These are phyloP conservation scores for Aegilops bicornis DNA, from an alignment of 176 grass and related monocot genomes.

Conservation along the genomic window DNA sequence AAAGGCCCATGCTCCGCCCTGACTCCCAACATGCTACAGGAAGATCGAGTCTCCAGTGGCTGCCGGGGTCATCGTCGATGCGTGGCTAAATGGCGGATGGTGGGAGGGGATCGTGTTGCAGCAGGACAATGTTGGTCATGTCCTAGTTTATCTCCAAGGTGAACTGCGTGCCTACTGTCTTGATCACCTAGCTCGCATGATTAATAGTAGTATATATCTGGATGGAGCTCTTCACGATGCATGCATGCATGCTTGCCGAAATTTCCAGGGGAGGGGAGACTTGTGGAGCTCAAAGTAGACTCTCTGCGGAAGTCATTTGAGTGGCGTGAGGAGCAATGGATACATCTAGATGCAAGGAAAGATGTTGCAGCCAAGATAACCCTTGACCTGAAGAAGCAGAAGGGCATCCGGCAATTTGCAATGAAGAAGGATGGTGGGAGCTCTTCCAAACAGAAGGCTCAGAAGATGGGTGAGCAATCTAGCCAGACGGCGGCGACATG, in stretches of 20 bases:
- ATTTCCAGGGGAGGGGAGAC: conserved; percentile 46
- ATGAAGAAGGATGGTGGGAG: neutral
- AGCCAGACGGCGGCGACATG: neutral
- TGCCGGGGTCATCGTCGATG: conserved; percentile 51
- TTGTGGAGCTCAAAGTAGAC: conserved; percentile 8
- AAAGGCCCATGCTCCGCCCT: conserved; percentile 56
- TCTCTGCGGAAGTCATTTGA: conserved; percentile 53
- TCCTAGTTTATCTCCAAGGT: conserved; percentile 68
- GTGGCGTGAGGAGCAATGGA: conserved; percentile 52
- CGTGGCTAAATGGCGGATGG: conserved; percentile 52
- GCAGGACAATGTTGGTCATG: conserved; percentile 3
- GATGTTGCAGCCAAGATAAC: conserved; percentile 20
- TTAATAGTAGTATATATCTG: neutral
- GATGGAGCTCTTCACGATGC: neutral
- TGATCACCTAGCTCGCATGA: neutral
- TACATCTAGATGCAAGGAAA: conserved; percentile 32
- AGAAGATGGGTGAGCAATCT: neutral
- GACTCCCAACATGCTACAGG: neutral
- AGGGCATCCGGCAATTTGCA: neutral
- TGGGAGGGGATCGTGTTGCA: conserved; percentile 66
- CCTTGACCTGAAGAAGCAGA: no score
- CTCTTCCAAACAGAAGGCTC: neutral
- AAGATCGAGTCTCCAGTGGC: neutral
- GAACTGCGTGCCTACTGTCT: neutral
- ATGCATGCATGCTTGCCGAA: neutral